phyloP scores from a whole-genome alignment of 345 rosid species.

The Corchorus olitorius region DNA sequence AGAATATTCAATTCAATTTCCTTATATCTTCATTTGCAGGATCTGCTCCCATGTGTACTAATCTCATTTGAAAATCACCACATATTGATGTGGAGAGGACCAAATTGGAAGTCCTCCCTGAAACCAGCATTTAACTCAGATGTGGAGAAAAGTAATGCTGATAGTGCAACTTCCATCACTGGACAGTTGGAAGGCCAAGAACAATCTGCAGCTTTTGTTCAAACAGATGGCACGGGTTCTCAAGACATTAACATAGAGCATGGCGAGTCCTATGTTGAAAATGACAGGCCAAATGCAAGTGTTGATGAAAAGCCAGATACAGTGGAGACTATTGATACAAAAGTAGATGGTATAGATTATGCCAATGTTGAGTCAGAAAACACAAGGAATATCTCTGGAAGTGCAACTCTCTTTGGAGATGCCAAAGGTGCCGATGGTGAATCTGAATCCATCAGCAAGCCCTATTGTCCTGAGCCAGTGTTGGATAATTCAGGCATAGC shows the following conservation, averaged over 20 bases:
- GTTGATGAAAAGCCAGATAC: conserved; percentile 24
- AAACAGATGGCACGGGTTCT: conserved; percentile 20
- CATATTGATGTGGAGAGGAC: conserved; percentile 88
- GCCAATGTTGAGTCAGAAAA: conserved; percentile 17
- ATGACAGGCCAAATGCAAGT: background rate
- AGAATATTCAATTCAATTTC: background rate
- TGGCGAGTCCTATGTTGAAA: conserved; percentile 19
- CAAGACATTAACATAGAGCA: conserved; percentile 28
- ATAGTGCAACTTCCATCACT: conserved; percentile 22
- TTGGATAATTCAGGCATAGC: conserved; percentile 6
- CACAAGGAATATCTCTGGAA: conserved; percentile 10
- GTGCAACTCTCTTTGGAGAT: conserved; percentile 8
- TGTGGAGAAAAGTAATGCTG: conserved; percentile 4
- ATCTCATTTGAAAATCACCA: conserved; percentile 80
- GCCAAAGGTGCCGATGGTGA: conserved; percentile 11
- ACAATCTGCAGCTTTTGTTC: conserved; percentile 20
- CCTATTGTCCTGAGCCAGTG: conserved; percentile 18
- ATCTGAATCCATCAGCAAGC: conserved; percentile 27
- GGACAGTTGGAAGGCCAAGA: conserved; percentile 35
- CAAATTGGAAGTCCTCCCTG: conserved; percentile 60
- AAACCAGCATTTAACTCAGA: conserved; percentile 26
- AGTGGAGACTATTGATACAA: conserved; percentile 13
- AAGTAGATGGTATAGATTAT: background rate
- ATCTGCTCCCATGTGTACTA: conserved; percentile 82
- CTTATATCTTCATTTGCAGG: conserved; percentile 46